Percentiles rank a stretch among this genome's conserved stretches.
Evolutionary conservation across 805 yeast species (phyloP).

Genomic region (Blastobotrys muscicola): DNA sequence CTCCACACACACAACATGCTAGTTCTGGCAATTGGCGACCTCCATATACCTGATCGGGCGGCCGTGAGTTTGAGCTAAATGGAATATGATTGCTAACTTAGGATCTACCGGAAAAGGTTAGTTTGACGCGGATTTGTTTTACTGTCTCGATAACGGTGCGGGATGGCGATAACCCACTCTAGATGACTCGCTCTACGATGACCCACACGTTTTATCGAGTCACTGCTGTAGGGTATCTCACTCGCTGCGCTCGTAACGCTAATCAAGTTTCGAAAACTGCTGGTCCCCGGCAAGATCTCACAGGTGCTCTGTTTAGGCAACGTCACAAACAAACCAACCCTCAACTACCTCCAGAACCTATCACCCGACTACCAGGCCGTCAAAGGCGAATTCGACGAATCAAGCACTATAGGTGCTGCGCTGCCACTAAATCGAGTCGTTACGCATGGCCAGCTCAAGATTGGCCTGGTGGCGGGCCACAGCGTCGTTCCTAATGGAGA

Average conservation of each 20-base stretch:
- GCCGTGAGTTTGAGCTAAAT: conserved; percentile 33
- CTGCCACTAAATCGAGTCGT: conserved; percentile 60
- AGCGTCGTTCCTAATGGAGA: conserved; percentile 78
- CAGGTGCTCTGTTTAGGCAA: conserved; percentile 85
- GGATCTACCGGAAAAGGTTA: conserved; percentile 39
- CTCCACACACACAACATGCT: conserved; percentile 37
- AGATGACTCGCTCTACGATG: no score
- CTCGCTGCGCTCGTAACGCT: neutral
- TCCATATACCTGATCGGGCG: conserved; percentile 83
- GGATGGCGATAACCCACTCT: no score
- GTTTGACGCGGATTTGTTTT: conserved; percentile 1
- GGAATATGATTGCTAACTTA: conserved; percentile 17
- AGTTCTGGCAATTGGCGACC: conserved; percentile 76
- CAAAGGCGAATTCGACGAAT: conserved; percentile 71
- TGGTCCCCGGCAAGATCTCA: conserved; percentile 77
- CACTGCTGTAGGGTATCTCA: no score
- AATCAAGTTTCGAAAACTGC: conserved; percentile 56
- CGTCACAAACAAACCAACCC: conserved; percentile 53
- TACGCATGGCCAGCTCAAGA: conserved; percentile 57
- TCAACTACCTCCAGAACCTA: conserved; percentile 53
- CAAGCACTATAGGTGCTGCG: conserved; percentile 17
- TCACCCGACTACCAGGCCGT: conserved; percentile 70
- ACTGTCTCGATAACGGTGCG: conserved; percentile 1
- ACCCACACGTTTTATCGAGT: no score
- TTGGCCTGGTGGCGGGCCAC: conserved; percentile 82